Percentiles rank a stretch among this genome's conserved stretches.
phyloP scores from a whole-genome alignment of 306 rosid species.

The Medicago lupulina region DNA sequence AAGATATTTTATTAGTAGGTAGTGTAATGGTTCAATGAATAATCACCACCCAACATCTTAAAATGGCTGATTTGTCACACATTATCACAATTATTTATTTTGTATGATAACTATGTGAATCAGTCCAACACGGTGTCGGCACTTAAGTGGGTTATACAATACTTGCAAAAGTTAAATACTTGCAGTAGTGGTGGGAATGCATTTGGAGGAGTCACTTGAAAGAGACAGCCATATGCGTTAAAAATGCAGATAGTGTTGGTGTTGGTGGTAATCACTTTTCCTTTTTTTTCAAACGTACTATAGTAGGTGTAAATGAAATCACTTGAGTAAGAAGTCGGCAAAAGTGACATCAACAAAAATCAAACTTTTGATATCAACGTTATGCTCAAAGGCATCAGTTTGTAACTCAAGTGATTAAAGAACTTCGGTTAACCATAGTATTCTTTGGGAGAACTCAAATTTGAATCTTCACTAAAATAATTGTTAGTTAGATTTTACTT shows the following conservation, averaged over 20 bases:
- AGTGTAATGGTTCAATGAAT: background rate
- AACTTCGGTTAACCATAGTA: too few species aligned
- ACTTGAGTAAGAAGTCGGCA: background rate
- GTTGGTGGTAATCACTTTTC: conserved; percentile 6
- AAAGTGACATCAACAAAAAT: conserved; percentile 17
- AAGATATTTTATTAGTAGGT: background rate
- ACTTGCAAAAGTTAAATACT: conserved; percentile 5
- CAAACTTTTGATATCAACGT: background rate
- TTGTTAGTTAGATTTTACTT: too few species aligned
- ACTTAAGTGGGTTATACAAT: conserved; percentile 22
- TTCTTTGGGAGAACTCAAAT: too few species aligned
- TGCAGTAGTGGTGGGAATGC: conserved; percentile 21
- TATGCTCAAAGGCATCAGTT: too few species aligned
- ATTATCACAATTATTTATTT: conserved; percentile 30
- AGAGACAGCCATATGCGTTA: conserved; percentile 27
- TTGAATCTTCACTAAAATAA: too few species aligned
- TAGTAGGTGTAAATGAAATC: conserved; percentile 12
- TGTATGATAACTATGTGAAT: conserved; percentile 2
- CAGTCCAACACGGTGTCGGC: conserved; percentile 1
- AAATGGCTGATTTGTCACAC: conserved; percentile 16
- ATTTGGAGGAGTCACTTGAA: conserved; percentile 19
- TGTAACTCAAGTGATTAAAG: too few species aligned
- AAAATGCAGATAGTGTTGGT: background rate
- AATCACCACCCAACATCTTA: conserved; percentile 21
- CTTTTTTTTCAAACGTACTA: background rate